These are phyloP conservation scores for Ceratobasidium sp. DNA, from an alignment of 1,284 basidiomycete species.

Conservation along the genomic window DNA sequence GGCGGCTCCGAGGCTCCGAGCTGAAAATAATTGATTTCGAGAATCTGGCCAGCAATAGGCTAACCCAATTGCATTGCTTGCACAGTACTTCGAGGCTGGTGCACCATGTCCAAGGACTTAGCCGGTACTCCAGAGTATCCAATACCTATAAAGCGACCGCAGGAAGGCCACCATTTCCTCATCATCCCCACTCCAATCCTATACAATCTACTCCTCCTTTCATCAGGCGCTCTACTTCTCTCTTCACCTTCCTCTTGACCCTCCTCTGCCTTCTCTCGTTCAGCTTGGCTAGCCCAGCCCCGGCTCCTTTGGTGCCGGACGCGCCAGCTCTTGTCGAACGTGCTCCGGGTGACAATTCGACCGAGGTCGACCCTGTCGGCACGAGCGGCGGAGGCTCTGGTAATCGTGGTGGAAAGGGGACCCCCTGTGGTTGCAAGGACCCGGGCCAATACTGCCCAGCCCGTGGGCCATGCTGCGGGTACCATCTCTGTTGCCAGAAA, in stretches of 20 bases:
- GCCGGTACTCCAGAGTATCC: no score
- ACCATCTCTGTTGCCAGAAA: neutral
- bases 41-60: no score
- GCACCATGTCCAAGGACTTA: no score
- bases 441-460: neutral
- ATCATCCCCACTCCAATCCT: neutral
- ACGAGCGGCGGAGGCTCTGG: neutral
- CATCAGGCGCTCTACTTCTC: neutral
- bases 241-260: neutral
- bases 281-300: neutral
- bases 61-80: no score
- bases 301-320: neutral
- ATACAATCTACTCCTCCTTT: neutral
- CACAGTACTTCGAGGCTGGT: no score
- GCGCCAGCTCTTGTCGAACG: neutral
- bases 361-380: neutral
- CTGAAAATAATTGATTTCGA: no score
- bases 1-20: no score
- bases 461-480: neutral
- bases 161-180: neutral
- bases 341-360: neutral
- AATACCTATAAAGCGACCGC: no score
- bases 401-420: neutral
- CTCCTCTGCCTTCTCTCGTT: neutral
- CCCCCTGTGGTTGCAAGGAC: neutral